Base-by-base conservation (phyloP, 192 early-diverging fungal species). In the Obelidium mucronatum region DNA sequence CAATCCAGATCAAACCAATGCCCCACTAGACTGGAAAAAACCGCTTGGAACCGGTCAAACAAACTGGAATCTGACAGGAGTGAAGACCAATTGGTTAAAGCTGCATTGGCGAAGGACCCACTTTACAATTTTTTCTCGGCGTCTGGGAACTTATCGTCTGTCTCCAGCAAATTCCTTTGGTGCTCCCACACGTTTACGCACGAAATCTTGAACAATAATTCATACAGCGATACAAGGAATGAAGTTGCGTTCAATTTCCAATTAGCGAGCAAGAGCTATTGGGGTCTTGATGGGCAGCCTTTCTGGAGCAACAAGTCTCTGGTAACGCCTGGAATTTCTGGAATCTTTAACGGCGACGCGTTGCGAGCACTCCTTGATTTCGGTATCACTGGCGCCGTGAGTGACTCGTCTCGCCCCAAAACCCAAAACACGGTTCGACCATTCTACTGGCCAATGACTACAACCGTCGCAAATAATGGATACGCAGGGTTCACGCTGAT, bases 381-480 rank as follows among this genome's bases (percentile, higher is more conserved):
- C 26, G 59, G 59, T 17, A 60, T 60, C 59, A 60, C 17, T 26
- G 59, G n/a, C 11, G 59, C 59, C 59, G 82, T 83, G 39, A 78
- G 82, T 33, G 82, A 83, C 71, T 72, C 67, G 26, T 81, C 82
- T 17, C 55, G 82, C 1, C 51, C 56, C 17, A 72, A 80, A 39
- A 33, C 35, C 44, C 28, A 54, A 22, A 71, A 76, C 64, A 15
- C 48, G 2, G 69, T 60, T 26, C 56, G 37, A 48, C 76, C 77
- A 22, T 83, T 53, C 28, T 73, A 55, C 54, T 80, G 65, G 31
- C 81, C 81, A 28, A 44, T 82, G 39, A 42, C 69, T 48, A 81
- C 84, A 40, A 85, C 83, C 2, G 51, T 55, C 13, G 84, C 40
- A 22, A 40, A 61, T 22, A 77, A 79, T 44, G 83, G 83, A 37